These are phyloP conservation scores for Salvia miltiorrhiza DNA, from an alignment of 257 asterid species.

Conservation along the genomic window DNA sequence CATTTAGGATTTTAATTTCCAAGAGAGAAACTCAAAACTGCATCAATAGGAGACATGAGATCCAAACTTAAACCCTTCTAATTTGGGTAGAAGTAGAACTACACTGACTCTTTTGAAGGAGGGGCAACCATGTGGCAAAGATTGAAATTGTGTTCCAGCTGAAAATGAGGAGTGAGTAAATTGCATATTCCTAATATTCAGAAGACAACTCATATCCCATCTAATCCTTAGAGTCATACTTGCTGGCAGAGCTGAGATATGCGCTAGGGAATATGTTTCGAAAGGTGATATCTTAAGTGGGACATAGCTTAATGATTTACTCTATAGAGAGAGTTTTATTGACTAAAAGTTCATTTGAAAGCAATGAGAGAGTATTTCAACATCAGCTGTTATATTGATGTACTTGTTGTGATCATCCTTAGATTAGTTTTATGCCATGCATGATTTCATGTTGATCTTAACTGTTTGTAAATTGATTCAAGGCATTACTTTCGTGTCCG, in stretches of 20 bases:
- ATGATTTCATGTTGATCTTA: constrained; percentile 1
- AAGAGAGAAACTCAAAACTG: neutral
- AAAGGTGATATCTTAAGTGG: neutral
- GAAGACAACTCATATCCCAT: neutral
- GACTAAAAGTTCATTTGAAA: neutral
- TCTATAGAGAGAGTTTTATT: neutral
- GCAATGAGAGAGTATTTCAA: neutral
- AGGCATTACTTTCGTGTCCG: constrained; percentile 75
- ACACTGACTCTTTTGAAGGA: neutral
- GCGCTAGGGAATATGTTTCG: neutral
- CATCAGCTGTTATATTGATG: neutral
- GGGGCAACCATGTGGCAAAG: neutral
- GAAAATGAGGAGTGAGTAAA: constrained; percentile 3
- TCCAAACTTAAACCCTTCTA: neutral
- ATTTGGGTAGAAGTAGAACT: neutral
- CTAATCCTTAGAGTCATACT: neutral
- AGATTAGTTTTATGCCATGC: neutral
- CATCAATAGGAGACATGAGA: neutral
- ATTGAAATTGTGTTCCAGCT: constrained; percentile 6
- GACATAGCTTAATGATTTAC: neutral
- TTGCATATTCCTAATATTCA: neutral
- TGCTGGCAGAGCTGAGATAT: neutral
- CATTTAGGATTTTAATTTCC: neutral
- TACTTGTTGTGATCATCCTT: constrained; percentile 4
- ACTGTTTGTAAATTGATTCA: constrained; percentile 26